phyloP scores from a whole-genome alignment of 352 stramenopile genomes.

The Pythium sukuiense region DNA sequence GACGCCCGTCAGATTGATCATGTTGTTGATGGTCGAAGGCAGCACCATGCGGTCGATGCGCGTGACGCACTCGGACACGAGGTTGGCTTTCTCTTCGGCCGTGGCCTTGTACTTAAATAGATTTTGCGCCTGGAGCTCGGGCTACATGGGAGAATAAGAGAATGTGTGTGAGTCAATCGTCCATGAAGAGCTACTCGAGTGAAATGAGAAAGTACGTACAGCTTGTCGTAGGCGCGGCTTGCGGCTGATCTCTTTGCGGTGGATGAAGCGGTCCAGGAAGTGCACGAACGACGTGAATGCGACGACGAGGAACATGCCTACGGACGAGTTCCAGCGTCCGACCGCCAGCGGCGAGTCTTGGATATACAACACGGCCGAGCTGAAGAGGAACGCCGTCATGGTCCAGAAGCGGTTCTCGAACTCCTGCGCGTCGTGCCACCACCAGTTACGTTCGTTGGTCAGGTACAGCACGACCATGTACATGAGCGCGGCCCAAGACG shows the following conservation, averaged over 20 bases:
- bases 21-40: slow-evolving; percentile 88
- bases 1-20: slow-evolving; percentile 81
- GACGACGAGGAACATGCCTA: slow-evolving; percentile 78
- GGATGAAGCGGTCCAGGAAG: slow-evolving; percentile 82
- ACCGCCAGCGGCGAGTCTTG: slow-evolving; percentile 91
- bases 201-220: slow-evolving; percentile 23
- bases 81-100: slow-evolving; percentile 73
- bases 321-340: slow-evolving; percentile 63
- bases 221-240: slow-evolving; percentile 48
- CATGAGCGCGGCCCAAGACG: slow-evolving; percentile 77
- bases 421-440: slow-evolving; percentile 90
- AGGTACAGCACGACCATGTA: slow-evolving; percentile 84
- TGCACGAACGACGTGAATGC: slow-evolving; percentile 78
- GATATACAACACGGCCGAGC: slow-evolving; percentile 91
- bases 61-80: slow-evolving; percentile 71
- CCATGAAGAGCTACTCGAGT: not conserved
- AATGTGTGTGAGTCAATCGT: not conserved
- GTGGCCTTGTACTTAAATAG: slow-evolving; percentile 84
- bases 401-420: slow-evolving; percentile 98
- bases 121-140: slow-evolving; percentile 39
- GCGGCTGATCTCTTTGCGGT: slow-evolving; percentile 70
- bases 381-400: slow-evolving; percentile 92
- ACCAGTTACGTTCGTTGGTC: slow-evolving; percentile 82
- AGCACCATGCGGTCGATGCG: slow-evolving; percentile 84
- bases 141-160: not conserved